Percentiles rank a stretch among this genome's conserved stretches.
These are phyloP conservation scores for barley (Hordeum vulgare) DNA, from an alignment of 176 grass and related monocot species.

Conservation along the genomic window DNA sequence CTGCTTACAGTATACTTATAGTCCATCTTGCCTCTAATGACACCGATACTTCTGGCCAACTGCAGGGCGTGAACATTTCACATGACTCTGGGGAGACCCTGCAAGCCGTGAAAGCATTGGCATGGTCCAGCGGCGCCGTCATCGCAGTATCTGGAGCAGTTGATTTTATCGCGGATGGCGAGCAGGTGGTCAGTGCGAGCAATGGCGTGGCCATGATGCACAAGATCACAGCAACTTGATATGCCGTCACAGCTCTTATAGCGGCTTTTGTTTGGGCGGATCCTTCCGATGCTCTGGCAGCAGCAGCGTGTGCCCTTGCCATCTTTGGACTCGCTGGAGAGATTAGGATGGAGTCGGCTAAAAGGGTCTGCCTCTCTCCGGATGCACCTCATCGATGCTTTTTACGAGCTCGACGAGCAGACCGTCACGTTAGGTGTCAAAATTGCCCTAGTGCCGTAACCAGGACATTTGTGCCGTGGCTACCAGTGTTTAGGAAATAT, in stretches of 20 bases:
- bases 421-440: conserved; percentile 31
- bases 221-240: conserved; percentile 74
- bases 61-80: conserved; percentile 63
- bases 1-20: not conserved
- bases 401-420: no score
- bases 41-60: not conserved
- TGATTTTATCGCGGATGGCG: conserved; percentile 65
- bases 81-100: conserved; percentile 64
- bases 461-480: no score
- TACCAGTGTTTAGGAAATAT: no score
- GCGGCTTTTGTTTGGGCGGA: conserved; percentile 68
- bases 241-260: conserved; percentile 61
- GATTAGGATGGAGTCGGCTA: conserved; percentile 54
- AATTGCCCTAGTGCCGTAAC: conserved; percentile 22
- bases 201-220: conserved; percentile 87
- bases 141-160: conserved; percentile 64
- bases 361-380: conserved; percentile 67
- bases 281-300: conserved; percentile 42
- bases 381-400: no score
- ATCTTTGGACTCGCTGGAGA: conserved; percentile 70
- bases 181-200: conserved; percentile 21
- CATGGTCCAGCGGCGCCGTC: conserved; percentile 30
- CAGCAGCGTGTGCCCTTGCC: conserved; percentile 49
- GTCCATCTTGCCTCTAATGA: not conserved
- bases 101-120: conserved; percentile 53